Conservation (phyloP, 306 rosid genomes). For the Malus sylvestris region DNA sequence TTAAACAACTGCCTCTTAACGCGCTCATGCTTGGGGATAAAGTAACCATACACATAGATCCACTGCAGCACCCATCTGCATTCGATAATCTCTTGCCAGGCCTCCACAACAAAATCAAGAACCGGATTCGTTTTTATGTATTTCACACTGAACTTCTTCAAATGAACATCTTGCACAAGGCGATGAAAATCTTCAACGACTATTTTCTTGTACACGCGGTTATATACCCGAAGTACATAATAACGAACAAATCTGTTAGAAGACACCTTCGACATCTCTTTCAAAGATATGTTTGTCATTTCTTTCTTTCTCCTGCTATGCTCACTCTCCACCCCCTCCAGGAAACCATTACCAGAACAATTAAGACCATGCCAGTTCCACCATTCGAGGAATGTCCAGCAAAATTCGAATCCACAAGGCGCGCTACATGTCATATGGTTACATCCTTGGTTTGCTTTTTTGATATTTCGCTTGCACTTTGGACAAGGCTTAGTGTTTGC, state of each 20-base stretch:
- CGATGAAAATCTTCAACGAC: slow-evolving; percentile 13
- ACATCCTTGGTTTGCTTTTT: slow-evolving; percentile 69
- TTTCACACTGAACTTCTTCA: slow-evolving; percentile 15
- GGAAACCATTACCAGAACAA: slow-evolving; percentile 60
- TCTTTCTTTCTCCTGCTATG: slow-evolving; percentile 16
- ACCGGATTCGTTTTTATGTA: slow-evolving; percentile 17
- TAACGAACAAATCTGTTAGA: too few relatives aligned
- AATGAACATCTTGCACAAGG: slow-evolving; percentile 1
- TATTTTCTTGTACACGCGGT: slow-evolving; percentile 23
- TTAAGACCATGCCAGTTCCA: slow-evolving; percentile 49
- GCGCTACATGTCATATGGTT: slow-evolving; percentile 87
- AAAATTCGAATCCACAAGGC: slow-evolving; percentile 78
- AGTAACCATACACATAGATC: slow-evolving; percentile 42
- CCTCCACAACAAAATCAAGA: slow-evolving; percentile 26
- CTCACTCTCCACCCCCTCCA: not conserved
- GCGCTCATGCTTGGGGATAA: slow-evolving; percentile 17
- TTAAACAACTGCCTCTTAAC: slow-evolving; percentile 22
- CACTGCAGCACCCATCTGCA: slow-evolving; percentile 44
- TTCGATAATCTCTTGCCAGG: slow-evolving; percentile 38
- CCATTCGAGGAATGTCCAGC: slow-evolving; percentile 59
- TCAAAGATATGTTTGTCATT: slow-evolving; percentile 11
- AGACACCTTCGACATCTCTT: not conserved
- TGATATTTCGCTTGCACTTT: slow-evolving; percentile 80
- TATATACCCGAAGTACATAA: slow-evolving; percentile 23
- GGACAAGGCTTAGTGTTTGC: slow-evolving; percentile 91